Conservation (phyloP, 768 basidiomycete species). For the Tylopilus felleus region DNA sequence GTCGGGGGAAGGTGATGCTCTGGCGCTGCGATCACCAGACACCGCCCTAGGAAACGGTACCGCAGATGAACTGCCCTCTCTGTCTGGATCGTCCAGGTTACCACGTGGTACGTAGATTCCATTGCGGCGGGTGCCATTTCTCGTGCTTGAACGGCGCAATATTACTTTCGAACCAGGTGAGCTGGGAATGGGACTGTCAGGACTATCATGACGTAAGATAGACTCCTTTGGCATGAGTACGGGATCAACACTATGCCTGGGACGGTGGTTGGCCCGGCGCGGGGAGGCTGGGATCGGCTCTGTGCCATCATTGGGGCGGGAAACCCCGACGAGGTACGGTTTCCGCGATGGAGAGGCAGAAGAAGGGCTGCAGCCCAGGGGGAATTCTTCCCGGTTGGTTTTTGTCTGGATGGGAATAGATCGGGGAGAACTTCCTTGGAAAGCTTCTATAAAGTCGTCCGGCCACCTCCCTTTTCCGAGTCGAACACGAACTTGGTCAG, state of each 20-base stretch:
- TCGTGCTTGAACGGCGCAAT: constrained; percentile 58
- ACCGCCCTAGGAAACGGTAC: constrained; percentile 67
- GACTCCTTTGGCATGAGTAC: constrained; percentile 49
- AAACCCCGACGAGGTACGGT: constrained; percentile 48
- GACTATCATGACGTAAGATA: constrained; percentile 53
- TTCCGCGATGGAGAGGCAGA: constrained; percentile 51
- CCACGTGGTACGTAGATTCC: constrained; percentile 45
- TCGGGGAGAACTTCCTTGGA: constrained; percentile 36
- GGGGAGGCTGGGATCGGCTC: constrained; percentile 38
- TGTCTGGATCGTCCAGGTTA: constrained; percentile 33
- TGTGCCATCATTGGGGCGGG: constrained; percentile 44
- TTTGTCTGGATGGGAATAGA: constrained; percentile 28
- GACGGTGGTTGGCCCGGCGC: constrained; percentile 59
- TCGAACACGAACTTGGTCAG: constrained; percentile 42
- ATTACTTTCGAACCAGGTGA: constrained; percentile 42
- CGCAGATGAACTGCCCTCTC: constrained; percentile 35
- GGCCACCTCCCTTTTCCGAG: constrained; percentile 82
- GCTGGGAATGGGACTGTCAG: constrained; percentile 43
- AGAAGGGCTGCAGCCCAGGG: constrained; percentile 32
- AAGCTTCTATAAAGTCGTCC: constrained; percentile 70
- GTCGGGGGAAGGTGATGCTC: constrained; percentile 37
- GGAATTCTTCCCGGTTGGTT: constrained; percentile 21
- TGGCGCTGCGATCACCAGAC: constrained; percentile 46
- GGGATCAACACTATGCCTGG: constrained; percentile 61
- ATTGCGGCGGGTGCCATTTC: constrained; percentile 43